Base-by-base conservation (phyloP, 441 rosid species). In the Arabidopsis hybrid region DNA sequence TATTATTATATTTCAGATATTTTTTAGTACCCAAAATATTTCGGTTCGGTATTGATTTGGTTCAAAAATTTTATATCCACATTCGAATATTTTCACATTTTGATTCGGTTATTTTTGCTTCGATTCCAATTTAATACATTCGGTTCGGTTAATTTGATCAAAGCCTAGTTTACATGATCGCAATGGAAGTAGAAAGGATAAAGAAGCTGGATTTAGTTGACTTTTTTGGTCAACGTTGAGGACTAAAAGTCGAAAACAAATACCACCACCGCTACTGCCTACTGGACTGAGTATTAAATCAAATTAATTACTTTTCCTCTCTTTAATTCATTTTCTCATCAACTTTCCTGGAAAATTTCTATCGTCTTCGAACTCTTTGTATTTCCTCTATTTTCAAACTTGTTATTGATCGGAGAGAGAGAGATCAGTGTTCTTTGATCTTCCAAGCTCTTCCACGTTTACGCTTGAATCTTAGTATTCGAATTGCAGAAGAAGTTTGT, bases 181-280 rank as follows among this genome's bases (percentile, higher is more conserved):
- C 5, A 32, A 32, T 1, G 35, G 34, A 3, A 32, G 35, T 32
- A 26, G 35, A 40, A 8, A 11, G 45, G 38, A 58, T 29, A 61
- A 60, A 56, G 35, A 5, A 11, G 68, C 53, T 61, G 58, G 45
- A 52, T 52, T 70, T 70, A 29, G 67, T 62, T 43, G 70, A 72
- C 63, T 18, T 9, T 5, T 42, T 46, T 8, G 34, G 66, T 73
- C 77, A 73, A 73, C 38, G 65, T 26, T 35, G 43, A 36, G 64
- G 77, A 36, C 52, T 43, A 53, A 55, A 72, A 64, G 63, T 18
- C 29, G 16, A 72, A 73, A 36, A 58, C 14, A 65, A 58, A 17
- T 0, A 26, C 18, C 71, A 38, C 18, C 77, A 38, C 71, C 65
- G 65, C n/a, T n/a, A n/a, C n/a, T n/a, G n/a, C n/a, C 29, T 26